Base-by-base conservation (phyloP, 257 asterid species). In the Jacaranda copaia region DNA sequence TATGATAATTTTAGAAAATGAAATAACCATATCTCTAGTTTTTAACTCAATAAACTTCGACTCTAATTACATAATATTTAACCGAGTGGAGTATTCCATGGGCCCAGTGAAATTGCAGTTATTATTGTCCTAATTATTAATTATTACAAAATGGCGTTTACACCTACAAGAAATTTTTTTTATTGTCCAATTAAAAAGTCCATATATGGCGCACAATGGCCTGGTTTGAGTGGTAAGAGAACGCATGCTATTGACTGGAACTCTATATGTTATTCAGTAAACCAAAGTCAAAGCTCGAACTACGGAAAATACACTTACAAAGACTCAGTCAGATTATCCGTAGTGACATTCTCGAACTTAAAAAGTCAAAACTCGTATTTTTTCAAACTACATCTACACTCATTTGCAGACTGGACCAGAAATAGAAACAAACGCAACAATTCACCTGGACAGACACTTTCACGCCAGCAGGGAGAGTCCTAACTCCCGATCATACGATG, bases 271-370 rank as follows among this genome's bases (percentile, higher is more conserved):
- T 40, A 8, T 58, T 11, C 3, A 60, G 25, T 18, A 20, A 11
- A 11, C 57, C 0, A 25, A 61, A 74, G 46, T 4, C 12, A 32
- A 18, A 32, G 18, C 16, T 18, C 66, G 52, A 64, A 56, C 73
- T 51, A 51, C 65, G 79, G 79, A 20, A 16, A 65, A 6, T 1
- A 49, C 73, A 51, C 79, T 66, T 65, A 19, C 35, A 7, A 60
- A 15, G 78, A 61, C 59, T 8, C 46, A 46, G 49, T 49, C 55
- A 5, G 4, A 40, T 65, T 65, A 43, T 45, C 36, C 15, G 3
- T 32, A 48, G 6, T 51, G 32, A 6, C 10, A 7, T 38, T 8
- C 0, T 70, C 49, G 52, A 64, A 65, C n/a, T 16, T 15, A 2
- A 10, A 20, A 68, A 4, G 35, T 14, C 35, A 32, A 8, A 52